phyloP scores from a whole-genome alignment of 106 monocot species.

The Dioscorea alata region DNA sequence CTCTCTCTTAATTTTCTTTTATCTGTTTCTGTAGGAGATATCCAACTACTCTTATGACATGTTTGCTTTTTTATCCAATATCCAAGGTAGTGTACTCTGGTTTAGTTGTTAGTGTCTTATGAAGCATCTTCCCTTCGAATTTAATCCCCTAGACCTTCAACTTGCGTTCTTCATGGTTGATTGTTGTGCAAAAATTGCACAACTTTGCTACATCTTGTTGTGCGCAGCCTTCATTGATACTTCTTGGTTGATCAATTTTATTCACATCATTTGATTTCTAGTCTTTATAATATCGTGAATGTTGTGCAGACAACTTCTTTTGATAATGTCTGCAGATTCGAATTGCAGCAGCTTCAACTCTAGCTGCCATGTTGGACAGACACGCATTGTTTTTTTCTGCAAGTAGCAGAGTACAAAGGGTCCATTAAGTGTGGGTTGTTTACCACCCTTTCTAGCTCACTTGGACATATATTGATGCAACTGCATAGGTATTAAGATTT shows the following conservation, averaged over 20 bases:
- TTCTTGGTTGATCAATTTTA: too few relatives aligned
- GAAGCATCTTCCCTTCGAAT: too few relatives aligned
- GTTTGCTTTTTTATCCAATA: constrained; percentile 86
- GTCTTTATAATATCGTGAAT: too few relatives aligned
- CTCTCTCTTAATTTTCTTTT: background rate
- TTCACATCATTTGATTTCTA: too few relatives aligned
- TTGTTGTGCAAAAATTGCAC: too few relatives aligned
- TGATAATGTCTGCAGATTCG: constrained; percentile 43
- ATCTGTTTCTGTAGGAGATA: constrained; percentile 46
- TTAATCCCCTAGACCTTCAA: too few relatives aligned
- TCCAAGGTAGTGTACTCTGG: constrained; percentile 50
- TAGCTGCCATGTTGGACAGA: constrained; percentile 65
- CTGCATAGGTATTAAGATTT: constrained; percentile 60
- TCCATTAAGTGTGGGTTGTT: constrained; percentile 66
- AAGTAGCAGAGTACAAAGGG: constrained; percentile 89
- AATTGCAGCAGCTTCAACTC: constrained; percentile 63
- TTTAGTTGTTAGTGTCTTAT: too few relatives aligned
- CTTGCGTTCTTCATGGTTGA: too few relatives aligned
- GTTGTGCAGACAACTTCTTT: background rate
- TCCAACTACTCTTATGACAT: constrained; percentile 73
- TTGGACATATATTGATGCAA: constrained; percentile 86
- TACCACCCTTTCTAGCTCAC: constrained; percentile 81
- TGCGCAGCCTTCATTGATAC: too few relatives aligned
- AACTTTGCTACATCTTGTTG: too few relatives aligned
- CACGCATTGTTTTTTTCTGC: constrained; percentile 57